These are phyloP conservation scores for Euptelea pleiosperma DNA, from an alignment of 164 flowering plant genomes.

Conservation along the genomic window DNA sequence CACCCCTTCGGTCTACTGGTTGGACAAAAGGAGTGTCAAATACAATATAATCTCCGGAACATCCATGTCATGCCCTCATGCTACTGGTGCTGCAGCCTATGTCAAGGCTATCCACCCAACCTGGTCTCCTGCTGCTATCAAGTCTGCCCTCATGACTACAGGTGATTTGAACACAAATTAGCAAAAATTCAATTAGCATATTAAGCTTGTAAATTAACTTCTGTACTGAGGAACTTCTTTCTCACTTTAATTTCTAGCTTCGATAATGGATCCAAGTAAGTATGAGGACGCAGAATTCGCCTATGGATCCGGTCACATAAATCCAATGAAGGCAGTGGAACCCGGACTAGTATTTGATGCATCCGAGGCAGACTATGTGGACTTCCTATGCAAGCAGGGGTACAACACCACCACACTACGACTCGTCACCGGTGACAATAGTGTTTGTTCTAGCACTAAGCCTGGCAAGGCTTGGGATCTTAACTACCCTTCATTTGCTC, in stretches of 20 bases:
- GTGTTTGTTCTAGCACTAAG: slow-evolving; percentile 21
- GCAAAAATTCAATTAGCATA: too few species aligned
- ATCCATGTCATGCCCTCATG: slow-evolving; percentile 56
- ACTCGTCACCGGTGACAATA: slow-evolving; percentile 31
- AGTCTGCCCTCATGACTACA: slow-evolving; percentile 53
- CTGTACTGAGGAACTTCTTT: too few species aligned
- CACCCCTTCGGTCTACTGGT: slow-evolving; percentile 17
- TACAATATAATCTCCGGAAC: slow-evolving; percentile 44
- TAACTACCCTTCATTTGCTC: slow-evolving; percentile 47
- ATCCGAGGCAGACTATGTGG: slow-evolving; percentile 32
- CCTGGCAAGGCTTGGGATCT: slow-evolving; percentile 38
- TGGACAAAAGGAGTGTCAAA: slow-evolving; percentile 27
- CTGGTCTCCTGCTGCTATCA: slow-evolving; percentile 52
- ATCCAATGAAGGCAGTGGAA: slow-evolving; percentile 37
- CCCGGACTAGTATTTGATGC: slow-evolving; percentile 56
- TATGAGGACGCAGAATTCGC: slow-evolving; percentile 41
- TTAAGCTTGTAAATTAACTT: too few species aligned
- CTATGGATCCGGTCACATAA: slow-evolving; percentile 53
- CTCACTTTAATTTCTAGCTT: slow-evolving; percentile 22
- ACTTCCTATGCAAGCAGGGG: slow-evolving; percentile 46
- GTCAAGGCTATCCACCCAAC: slow-evolving; percentile 32
- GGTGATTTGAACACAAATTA: slow-evolving; percentile 28
- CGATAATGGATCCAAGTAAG: slow-evolving; percentile 28
- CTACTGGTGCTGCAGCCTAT: slow-evolving; percentile 34
- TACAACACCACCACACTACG: slow-evolving; percentile 24